Evolutionary conservation across 805 yeast species (phyloP).

Genomic region (Candida caryicola): DNA sequence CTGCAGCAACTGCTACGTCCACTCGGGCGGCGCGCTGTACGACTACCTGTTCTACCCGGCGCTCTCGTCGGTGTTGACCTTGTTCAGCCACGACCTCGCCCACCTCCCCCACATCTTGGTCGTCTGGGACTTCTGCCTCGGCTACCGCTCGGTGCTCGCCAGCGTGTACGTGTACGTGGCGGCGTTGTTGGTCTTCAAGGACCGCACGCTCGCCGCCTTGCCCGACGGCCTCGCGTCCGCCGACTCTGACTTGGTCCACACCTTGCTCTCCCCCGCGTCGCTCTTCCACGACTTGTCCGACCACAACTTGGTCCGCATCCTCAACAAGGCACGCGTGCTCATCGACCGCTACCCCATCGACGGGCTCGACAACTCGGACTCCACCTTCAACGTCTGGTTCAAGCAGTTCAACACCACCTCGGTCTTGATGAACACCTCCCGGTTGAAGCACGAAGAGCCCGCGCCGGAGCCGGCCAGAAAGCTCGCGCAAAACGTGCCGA

Average conservation of each 20-base stretch:
- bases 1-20: constrained; percentile 22
- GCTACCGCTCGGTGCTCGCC: constrained; percentile 51
- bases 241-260: constrained; percentile 36
- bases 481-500: too few species aligned
- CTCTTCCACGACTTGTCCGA: constrained; percentile 30
- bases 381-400: constrained; percentile 34
- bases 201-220: constrained; percentile 35
- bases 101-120: constrained; percentile 48
- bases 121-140: constrained; percentile 69
- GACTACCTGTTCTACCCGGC: constrained; percentile 51
- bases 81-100: constrained; percentile 70
- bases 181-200: constrained; percentile 45
- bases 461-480: background rate
- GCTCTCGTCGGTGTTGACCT: constrained; percentile 72
- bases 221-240: constrained; percentile 14
- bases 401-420: constrained; percentile 30
- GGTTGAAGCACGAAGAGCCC: constrained; percentile 4
- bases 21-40: constrained; percentile 25
- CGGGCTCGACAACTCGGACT: constrained; percentile 14
- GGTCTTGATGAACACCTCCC: constrained; percentile 34
- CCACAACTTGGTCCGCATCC: constrained; percentile 22
- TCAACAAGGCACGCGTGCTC: constrained; percentile 24
- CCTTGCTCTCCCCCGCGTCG: constrained; percentile 30
- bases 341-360: constrained; percentile 24
- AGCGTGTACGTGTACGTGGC: constrained; percentile 63